These are phyloP conservation scores for Simplicillium aogashimaense DNA, from an alignment of 2,329 filamentous ascomycete genomes.

Conservation along the genomic window DNA sequence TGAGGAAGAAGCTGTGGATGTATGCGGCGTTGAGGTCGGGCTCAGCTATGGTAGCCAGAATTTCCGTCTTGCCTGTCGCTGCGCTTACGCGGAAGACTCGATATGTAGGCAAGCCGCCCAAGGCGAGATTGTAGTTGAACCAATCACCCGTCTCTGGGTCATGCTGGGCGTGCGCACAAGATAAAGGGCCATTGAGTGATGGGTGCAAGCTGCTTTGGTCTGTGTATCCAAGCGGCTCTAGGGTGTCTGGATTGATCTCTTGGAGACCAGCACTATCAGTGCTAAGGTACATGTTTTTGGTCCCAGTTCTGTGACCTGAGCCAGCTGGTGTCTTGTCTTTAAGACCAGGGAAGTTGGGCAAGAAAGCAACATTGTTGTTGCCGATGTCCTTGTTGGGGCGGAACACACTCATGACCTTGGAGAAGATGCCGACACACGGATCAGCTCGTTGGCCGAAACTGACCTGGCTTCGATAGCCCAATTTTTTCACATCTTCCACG, in stretches of 20 bases:
- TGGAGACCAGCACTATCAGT: slow-evolving; percentile 50
- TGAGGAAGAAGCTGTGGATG: slow-evolving; percentile 75
- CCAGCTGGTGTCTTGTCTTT: slow-evolving; percentile 10
- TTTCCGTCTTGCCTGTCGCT: slow-evolving; percentile 52
- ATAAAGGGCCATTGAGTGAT: slow-evolving; percentile 54
- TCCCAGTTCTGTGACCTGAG: slow-evolving; percentile 24
- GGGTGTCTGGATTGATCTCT: slow-evolving; percentile 56
- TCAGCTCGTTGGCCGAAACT: slow-evolving; percentile 65
- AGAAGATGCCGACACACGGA: slow-evolving; percentile 63
- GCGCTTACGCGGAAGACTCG: slow-evolving; percentile 59
- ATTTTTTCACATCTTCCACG: slow-evolving; percentile 48
- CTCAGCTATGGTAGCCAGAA: slow-evolving; percentile 56
- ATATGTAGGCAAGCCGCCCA: slow-evolving; percentile 50
- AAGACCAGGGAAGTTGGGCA: slow-evolving; percentile 53
- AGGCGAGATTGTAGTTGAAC: slow-evolving; percentile 72
- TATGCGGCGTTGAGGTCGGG: slow-evolving; percentile 50
- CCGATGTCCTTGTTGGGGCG: slow-evolving; percentile 16
- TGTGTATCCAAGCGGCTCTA: slow-evolving; percentile 61
- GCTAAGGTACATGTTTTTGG: slow-evolving; percentile 40
- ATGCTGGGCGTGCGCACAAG: slow-evolving; percentile 60
- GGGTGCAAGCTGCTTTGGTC: slow-evolving; percentile 55
- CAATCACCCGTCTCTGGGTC: slow-evolving; percentile 66
- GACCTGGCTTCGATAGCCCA: slow-evolving; percentile 44
- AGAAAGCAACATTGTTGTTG: slow-evolving; percentile 57
- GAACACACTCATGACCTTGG: slow-evolving; percentile 59